Percentiles rank a stretch among this genome's conserved stretches.
phyloP scores from a whole-genome alignment of 306 rosid genomes.

The Potentilla sterilis region DNA sequence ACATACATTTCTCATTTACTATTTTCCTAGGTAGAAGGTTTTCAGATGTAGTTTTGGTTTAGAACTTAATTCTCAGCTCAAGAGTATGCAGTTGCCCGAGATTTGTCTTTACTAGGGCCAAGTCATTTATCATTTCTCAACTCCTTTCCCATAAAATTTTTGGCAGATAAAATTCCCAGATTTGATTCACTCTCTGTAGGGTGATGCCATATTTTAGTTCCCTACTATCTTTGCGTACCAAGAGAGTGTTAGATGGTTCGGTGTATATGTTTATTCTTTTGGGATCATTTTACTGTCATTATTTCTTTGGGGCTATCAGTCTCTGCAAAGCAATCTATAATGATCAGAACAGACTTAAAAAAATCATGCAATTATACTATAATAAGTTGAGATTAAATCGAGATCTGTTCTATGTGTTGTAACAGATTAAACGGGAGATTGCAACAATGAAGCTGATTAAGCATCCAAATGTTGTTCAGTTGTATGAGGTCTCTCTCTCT shows the following conservation, averaged over 20 bases:
- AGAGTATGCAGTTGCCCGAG: background rate
- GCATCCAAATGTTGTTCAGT: conserved; percentile 90
- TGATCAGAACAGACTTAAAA: background rate
- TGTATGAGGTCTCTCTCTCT: conserved; percentile 68
- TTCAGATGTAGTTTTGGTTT: background rate
- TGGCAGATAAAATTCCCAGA: background rate
- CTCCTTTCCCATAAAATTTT: background rate
- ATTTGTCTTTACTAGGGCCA: background rate
- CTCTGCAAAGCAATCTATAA: background rate
- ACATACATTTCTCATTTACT: background rate
- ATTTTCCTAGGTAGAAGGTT: background rate
- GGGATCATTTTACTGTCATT: background rate
- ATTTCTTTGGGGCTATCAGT: background rate
- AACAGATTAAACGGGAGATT: conserved; percentile 82
- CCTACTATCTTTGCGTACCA: background rate
- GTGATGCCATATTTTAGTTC: background rate
- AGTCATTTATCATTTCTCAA: background rate
- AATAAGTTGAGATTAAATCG: background rate
- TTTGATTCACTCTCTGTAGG: background rate
- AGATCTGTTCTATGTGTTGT: background rate
- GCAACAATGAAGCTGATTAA: conserved; percentile 95
- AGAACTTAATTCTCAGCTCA: background rate
- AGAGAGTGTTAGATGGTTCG: background rate
- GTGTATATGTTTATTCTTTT: background rate
- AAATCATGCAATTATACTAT: background rate